phyloP scores from a whole-genome alignment of 805 yeast species.

The Debaryomyces castellii region DNA sequence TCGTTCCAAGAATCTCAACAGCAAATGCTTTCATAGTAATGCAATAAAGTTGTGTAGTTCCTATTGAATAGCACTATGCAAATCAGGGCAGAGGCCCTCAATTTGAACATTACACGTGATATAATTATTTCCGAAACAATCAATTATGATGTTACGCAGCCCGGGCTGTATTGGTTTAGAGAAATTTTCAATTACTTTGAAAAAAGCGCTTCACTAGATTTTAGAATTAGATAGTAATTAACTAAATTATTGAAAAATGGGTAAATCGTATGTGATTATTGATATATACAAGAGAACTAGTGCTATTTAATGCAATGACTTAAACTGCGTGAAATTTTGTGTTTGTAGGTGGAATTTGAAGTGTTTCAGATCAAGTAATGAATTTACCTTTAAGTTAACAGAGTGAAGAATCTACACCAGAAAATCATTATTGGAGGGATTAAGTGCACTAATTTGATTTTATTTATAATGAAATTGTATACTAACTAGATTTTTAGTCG shows the following conservation, averaged over 20 bases:
- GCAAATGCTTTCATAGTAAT: no score
- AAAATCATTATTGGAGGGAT: no score
- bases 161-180: neutral
- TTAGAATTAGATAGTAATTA: neutral
- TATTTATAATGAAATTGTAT: constrained; percentile 3
- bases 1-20: no score
- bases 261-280: constrained; percentile 14
- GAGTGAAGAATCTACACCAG: neutral
- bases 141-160: constrained; percentile 1
- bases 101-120: neutral
- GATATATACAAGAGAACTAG: neutral
- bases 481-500: constrained; percentile 47
- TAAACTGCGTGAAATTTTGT: neutral
- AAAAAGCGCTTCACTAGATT: neutral
- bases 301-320: neutral
- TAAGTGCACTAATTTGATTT: neutral
- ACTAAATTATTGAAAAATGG: constrained; percentile 15
- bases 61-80: no score
- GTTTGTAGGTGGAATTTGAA: neutral
- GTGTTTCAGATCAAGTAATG: neutral
- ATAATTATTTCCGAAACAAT: neutral
- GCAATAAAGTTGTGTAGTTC: no score
- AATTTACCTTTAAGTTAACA: neutral
- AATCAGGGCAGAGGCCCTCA: neutral
- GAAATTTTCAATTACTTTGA: constrained; percentile 1